A percentile compares a stretch with the other conserved stretches of the same genome.
phyloP scores from a whole-genome alignment of 192 early-diverging fungal genomes.

The Rhizoclosmatium globosum region DNA sequence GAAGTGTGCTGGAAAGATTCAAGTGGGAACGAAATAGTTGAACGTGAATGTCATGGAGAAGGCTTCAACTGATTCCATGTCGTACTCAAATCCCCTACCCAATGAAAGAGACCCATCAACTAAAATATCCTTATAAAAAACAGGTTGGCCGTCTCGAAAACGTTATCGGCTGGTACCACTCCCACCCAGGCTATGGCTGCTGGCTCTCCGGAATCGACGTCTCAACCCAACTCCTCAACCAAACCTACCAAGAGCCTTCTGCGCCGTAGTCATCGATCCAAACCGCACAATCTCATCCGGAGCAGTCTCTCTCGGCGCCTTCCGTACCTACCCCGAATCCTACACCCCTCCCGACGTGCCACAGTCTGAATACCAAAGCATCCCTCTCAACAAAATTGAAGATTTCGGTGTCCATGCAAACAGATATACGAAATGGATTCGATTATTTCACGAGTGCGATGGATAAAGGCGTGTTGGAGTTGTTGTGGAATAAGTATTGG shows the following conservation, averaged over 20 bases:
- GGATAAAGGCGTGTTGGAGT: constrained; percentile 86
- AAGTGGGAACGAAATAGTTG: too few relatives aligned
- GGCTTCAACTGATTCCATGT: too few relatives aligned
- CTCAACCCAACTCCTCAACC: constrained; percentile 93
- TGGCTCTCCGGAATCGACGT: constrained; percentile 99
- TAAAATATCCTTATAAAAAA: not conserved
- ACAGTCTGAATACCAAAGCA: constrained; percentile 83
- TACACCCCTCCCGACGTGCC: constrained; percentile 82
- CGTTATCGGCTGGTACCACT: constrained; percentile 98
- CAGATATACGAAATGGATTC: constrained; percentile 89
- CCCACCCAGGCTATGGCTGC: constrained; percentile 99
- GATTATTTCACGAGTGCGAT: constrained; percentile 92
- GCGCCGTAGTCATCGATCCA: constrained; percentile 96
- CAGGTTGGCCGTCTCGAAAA: constrained; percentile 90
- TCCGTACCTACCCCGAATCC: constrained; percentile 93
- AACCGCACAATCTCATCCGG: constrained; percentile 97
- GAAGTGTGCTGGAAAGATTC: too few relatives aligned
- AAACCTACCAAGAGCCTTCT: constrained; percentile 91
- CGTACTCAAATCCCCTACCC: too few relatives aligned
- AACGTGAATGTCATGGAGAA: too few relatives aligned
- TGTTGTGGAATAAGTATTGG: constrained; percentile 99
- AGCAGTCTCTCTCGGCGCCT: constrained; percentile 98
- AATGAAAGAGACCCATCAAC: too few relatives aligned
- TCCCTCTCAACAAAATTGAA: constrained; percentile 95
- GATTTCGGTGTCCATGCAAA: constrained; percentile 97